Base-by-base conservation (phyloP, 2,329 filamentous ascomycete species). In the Ploettnerulaceae sp. region DNA sequence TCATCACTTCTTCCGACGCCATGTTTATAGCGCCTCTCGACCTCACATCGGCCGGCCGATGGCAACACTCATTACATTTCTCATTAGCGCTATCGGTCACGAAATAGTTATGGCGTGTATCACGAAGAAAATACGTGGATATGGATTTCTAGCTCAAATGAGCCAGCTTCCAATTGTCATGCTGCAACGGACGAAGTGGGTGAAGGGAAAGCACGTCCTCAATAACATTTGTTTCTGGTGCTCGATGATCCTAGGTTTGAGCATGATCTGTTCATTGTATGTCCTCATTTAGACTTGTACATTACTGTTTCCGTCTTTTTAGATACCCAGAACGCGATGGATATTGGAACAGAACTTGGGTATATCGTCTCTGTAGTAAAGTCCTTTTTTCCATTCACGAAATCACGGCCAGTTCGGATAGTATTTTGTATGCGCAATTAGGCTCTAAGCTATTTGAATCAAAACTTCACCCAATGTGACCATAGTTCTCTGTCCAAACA, bases 41-140 rank as follows among this genome's bases (percentile, higher is more conserved):
- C 80, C 82, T 9, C 81, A 84, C 57, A 82, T 94, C 59, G 90
- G 88, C 15, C 81, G 82, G 47, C 75, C 77, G 12, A 73, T 84
- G 47, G 90, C 93, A 20, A 97, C 90, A 20, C 70, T 89, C 51
- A 86, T 95, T 57, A 97, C 93, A 0, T 97, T 98, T 63, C 69
- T 97, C 47, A 85, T 97, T 60, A 90, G 84, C 49, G 88, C 93
- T 26, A 64, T 95, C 17, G 89, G 89, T 12, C 93, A 97, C 64
- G 93, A 98, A 67, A 77, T 98, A 47, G 87, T 98, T 60, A 95
- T 98, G 86, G 89, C 86, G 6, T 97, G 91, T 66, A 97, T 98
- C 64, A 96, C 90, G 20, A 91, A 96, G 73, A 97, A 98, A 71
- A 74, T 97, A 35, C 74, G 93, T 28, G 93, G 93, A 9, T 98